Conservation (phyloP, 257 asterid genomes). For the Solanum ossicruentum region DNA sequence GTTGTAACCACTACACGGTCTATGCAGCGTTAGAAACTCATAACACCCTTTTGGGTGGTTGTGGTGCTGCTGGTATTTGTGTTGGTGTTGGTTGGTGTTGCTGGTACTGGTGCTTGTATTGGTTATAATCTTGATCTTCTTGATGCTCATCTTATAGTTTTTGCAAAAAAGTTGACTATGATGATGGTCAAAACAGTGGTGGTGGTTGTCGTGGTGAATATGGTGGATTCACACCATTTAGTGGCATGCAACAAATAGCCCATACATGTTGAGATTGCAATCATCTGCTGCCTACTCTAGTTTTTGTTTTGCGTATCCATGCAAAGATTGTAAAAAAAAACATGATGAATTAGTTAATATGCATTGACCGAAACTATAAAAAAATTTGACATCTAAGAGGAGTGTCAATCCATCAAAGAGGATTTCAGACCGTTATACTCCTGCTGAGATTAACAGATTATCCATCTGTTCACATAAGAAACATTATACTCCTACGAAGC, state of each 20-base stretch:
- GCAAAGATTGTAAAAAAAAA: background rate
- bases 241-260: too few species aligned
- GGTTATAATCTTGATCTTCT: background rate
- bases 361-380: background rate
- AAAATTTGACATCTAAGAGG: background rate
- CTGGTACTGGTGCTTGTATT: too few species aligned
- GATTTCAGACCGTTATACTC: background rate
- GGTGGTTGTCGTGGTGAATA: background rate
- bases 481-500: too few species aligned
- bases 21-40: background rate
- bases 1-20: background rate
- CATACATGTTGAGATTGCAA: background rate
- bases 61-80: background rate
- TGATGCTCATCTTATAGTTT: background rate
- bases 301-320: background rate
- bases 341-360: background rate
- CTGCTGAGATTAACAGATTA: background rate
- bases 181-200: background rate
- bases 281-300: too few species aligned
- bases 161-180: background rate
- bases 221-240: background rate
- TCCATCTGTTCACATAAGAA: too few species aligned
- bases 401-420: background rate
- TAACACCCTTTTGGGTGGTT: background rate
- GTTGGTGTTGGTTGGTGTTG: too few species aligned